Evolutionary conservation across 148 eudicot species (phyloP).

Genomic region (Diospyros lotus): DNA sequence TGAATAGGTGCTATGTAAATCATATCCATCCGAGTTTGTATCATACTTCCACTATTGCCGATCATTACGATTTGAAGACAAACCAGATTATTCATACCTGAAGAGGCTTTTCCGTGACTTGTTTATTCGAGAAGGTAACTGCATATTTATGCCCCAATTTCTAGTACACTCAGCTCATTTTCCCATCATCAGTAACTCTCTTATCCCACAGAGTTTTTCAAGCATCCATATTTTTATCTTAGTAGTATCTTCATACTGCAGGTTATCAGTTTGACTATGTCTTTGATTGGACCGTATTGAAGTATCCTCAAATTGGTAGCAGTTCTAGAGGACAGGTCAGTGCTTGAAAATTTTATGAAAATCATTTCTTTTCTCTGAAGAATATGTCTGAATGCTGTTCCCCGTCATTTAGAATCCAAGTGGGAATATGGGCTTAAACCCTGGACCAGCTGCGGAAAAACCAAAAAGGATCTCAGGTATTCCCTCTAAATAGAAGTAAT

Average conservation of each 20-base stretch:
- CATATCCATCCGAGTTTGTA: constrained; percentile 90
- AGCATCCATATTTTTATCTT: neutral
- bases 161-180: too few relatives aligned
- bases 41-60: constrained; percentile 94
- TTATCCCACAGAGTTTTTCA: too few relatives aligned
- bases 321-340: constrained; percentile 62
- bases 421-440: constrained; percentile 53
- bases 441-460: constrained; percentile 80
- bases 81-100: constrained; percentile 89
- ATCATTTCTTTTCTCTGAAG: neutral
- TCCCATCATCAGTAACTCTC: too few relatives aligned
- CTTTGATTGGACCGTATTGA: constrained; percentile 92
- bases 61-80: constrained; percentile 91
- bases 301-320: constrained; percentile 84
- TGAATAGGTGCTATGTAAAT: constrained; percentile 82
- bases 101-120: constrained; percentile 96
- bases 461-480: constrained; percentile 85
- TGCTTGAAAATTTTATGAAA: constrained; percentile 8
- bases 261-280: constrained; percentile 92
- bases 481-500: constrained; percentile 4
- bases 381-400: constrained; percentile 10
- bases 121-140: constrained; percentile 87
- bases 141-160: neutral
- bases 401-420: constrained; percentile 41
- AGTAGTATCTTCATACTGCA: constrained; percentile 18